Conservation (phyloP, 352 stramenopile species). For the Globisporangium megalacanthum region DNA sequence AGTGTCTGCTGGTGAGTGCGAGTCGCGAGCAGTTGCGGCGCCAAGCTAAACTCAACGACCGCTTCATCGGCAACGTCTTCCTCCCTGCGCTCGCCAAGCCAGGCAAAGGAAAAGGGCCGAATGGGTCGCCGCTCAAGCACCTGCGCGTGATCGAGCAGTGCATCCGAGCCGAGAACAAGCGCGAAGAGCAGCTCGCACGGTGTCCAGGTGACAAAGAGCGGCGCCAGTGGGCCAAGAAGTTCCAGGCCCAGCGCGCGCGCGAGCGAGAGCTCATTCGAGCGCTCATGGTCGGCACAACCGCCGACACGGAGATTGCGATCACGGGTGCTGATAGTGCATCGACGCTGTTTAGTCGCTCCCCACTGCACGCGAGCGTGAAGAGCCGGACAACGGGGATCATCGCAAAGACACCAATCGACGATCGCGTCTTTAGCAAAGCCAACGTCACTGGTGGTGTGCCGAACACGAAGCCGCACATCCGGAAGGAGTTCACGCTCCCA, state of each 20-base stretch:
- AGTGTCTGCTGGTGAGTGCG: conserved; percentile 36
- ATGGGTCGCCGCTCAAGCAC: conserved; percentile 38
- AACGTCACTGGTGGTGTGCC: conserved; percentile 23
- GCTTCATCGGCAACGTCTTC: conserved; percentile 59
- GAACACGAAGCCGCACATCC: conserved; percentile 32
- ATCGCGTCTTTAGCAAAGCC: conserved; percentile 38
- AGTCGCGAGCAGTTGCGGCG: conserved; percentile 39
- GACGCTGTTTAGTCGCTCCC: neutral
- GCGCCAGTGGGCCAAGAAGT: conserved; percentile 46
- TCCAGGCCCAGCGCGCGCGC: conserved; percentile 43
- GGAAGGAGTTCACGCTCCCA: conserved; percentile 32
- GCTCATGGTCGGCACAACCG: conserved; percentile 42
- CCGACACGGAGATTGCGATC: conserved; percentile 25
- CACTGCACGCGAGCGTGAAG: neutral
- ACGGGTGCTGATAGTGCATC: conserved; percentile 16
- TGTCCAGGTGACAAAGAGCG: conserved; percentile 44
- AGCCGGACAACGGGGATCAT: conserved; percentile 21
- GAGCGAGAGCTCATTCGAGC: conserved; percentile 51
- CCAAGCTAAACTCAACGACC: conserved; percentile 32
- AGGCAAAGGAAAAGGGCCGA: conserved; percentile 6
- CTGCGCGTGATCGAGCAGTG: conserved; percentile 72
- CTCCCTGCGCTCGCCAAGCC: conserved; percentile 41
- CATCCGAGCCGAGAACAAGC: conserved; percentile 64
- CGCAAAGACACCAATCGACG: conserved; percentile 16
- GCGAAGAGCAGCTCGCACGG: conserved; percentile 46